Evolutionary conservation across 2,329 filamentous ascomycete species (phyloP), one percentile per base, ranked within the genome.

Genomic region (Hymenoscyphus infarciens): DNA sequence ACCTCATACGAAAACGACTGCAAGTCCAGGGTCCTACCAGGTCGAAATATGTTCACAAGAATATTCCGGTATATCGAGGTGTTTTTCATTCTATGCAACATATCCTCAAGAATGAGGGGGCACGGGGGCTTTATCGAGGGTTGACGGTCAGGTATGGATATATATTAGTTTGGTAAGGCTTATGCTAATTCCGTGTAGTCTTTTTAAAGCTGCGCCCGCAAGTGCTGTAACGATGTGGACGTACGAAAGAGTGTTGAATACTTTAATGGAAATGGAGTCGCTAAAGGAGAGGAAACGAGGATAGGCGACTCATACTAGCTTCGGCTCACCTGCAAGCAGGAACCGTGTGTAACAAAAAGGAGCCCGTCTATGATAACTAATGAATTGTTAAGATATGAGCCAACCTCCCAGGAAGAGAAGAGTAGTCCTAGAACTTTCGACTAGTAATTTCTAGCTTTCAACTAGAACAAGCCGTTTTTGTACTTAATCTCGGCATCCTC

Each of bases 1-100:
- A 99, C 74, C 86, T 97, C 31, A 91, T 97, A 39, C 82, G 95
- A 68, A 99, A 98, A 80, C 83, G 95, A 56, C 83, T 99, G 68
- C 95, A 99, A 77, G 92, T 99, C 3, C 95, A 99, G 75, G 95
- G 95, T 0, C 95, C 95, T 1, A 96, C 90, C 64, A 82, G 93
- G 65, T 78, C 77, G 42, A 81, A 81, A 67, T 99, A 97, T 74
- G 86, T 94, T 16, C 90, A 96, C 76, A 84, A 86, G 70, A 92
- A 96, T 72, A 97, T 98, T 10, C 95, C 95, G 0, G 87, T 89
- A 69, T 98, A 97, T 72, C 80, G 79, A 5, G 82, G 81, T 15
- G 85, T 96, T 0, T 70, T 86, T 3, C 80, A 79, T 54, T 91
- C 91, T 0, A 80, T 97, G 65, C 74, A 75, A 61, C 78, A 81